Conservation (phyloP, 1,284 basidiomycete species). For the Heterobasidion irregulare region DNA sequence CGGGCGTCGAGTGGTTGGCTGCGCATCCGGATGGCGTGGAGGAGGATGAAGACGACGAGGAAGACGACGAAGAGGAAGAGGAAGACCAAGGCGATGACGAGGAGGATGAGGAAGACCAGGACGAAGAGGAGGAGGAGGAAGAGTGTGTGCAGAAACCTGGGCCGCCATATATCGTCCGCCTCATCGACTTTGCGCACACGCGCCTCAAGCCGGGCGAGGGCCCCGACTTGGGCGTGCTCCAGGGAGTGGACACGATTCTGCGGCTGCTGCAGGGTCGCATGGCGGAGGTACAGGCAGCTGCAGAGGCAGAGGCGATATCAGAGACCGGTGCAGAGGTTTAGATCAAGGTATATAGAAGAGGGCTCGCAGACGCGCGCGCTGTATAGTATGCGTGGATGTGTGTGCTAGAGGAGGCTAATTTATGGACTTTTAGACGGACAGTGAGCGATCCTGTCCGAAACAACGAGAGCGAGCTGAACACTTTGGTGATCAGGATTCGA, state of each 20-base stretch:
- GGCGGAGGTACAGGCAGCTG: constrained; percentile 15
- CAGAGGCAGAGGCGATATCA: not conserved
- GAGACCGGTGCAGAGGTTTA: not conserved
- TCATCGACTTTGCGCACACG: constrained; percentile 96
- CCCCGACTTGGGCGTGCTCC: constrained; percentile 70
- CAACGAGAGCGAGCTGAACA: too few species aligned
- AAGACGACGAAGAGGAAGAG: constrained; percentile 23
- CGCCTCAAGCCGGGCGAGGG: constrained; percentile 63
- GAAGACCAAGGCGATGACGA: constrained; percentile 30
- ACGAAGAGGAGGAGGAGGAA: constrained; percentile 25
- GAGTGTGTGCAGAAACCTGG: constrained; percentile 28
- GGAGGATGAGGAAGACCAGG: constrained; percentile 20
- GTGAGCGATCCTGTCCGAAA: too few species aligned
- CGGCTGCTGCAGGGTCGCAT: constrained; percentile 50
- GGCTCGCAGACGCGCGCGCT: too few species aligned
- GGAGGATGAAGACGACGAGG: constrained; percentile 13
- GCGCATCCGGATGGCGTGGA: constrained; percentile 33
- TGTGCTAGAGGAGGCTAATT: too few species aligned
- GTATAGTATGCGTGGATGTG: too few species aligned
- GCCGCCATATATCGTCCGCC: constrained; percentile 57
- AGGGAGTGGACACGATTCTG: constrained; percentile 61
- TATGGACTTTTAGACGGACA: too few species aligned
- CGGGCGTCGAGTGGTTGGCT: constrained; percentile 29
- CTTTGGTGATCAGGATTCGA: too few species aligned
- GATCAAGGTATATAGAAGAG: too few species aligned